A percentile compares a stretch with the other conserved stretches of the same genome.
phyloP scores from a whole-genome alignment of 306 rosid species.

The Pyrus pyrifolia region DNA sequence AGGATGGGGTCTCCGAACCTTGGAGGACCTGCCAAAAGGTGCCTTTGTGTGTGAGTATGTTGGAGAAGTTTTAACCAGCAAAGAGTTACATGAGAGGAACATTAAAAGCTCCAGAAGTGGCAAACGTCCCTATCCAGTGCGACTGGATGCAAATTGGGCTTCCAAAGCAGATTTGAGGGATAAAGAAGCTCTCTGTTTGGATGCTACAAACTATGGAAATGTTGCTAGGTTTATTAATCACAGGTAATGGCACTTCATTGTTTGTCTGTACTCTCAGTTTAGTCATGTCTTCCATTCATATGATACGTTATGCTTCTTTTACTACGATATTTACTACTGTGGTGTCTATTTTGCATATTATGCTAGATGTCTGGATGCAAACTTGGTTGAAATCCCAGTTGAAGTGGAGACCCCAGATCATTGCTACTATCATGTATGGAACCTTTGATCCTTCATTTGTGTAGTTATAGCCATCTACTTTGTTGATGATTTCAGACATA shows the following conservation, averaged over 20 bases:
- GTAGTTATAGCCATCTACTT: constrained; percentile 5
- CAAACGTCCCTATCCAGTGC: constrained; percentile 32
- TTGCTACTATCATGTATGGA: constrained; percentile 69
- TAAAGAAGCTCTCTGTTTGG: constrained; percentile 77
- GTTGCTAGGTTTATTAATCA: constrained; percentile 88
- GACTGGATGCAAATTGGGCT: constrained; percentile 81
- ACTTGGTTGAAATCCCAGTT: constrained; percentile 79
- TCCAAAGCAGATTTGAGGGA: constrained; percentile 36
- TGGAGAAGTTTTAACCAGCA: constrained; percentile 71
- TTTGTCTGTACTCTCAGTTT: not conserved
- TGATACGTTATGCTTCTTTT: not conserved
- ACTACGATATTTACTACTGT: not conserved
- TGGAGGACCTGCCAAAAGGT: constrained; percentile 86
- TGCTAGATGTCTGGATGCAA: constrained; percentile 84
- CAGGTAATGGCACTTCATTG: constrained; percentile 39
- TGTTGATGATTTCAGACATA: constrained; percentile 2
- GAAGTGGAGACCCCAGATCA: constrained; percentile 71
- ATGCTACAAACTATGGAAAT: constrained; percentile 78
- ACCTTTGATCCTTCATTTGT: constrained; percentile 4
- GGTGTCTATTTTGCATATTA: constrained; percentile 3
- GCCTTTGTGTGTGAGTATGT: constrained; percentile 83
- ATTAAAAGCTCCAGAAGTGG: constrained; percentile 39
- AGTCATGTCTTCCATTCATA: not conserved
- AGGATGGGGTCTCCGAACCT: constrained; percentile 94
- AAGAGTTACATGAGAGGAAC: constrained; percentile 59